Evolutionary conservation across 1,284 basidiomycete genomes (phyloP), one percentile per base, ranked within the genome.

Genomic region (Fomitopsis schrenkii): DNA sequence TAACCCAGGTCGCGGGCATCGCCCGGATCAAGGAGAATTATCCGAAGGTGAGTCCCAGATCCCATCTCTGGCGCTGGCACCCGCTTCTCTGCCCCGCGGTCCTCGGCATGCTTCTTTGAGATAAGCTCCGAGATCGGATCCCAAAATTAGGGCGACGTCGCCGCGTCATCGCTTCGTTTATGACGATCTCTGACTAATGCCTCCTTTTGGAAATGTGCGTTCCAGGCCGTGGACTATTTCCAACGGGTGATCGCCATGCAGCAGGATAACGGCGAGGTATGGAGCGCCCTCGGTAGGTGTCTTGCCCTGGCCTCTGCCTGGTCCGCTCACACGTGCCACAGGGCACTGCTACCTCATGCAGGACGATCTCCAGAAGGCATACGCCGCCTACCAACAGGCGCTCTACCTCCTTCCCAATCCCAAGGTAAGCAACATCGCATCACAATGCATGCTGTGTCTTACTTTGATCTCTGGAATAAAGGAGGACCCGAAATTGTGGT

Each of bases 291-390:
- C 64, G 94, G 92, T 91, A 74, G 68, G 77, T 76, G 53, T 59
- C 65, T 66, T 62, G 68, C 58, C 54, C 55, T 56, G 62, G 63
- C 62, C 62, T 67, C 52, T 64, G 63, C 62, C 64, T 61, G 61
- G 57, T 54, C 45, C 61, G 68, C 67, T 69, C 59, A 67, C 67
- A 56, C 56, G 28, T 61, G 61, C 26, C 61, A 59, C 59, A 90
- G 91, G 95, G 41, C 96, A 98, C 72, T 98, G 97, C 78, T 97
- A 97, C 76, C 85, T 99, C 60, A 99, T 98, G 96, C 96, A 98
- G 75, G 97, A 99, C 72, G 96, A 99, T 77, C 85, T 99, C 60
- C 96, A 97, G 77, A 97, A 97, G 78, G 97, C 97, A 0, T 99
- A 99, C 77, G 91, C 94, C 0, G 96, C 97, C 6, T 99, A 99